Evolutionary conservation across 2,329 filamentous ascomycete genomes (phyloP).

Genomic region (Microdochium paspali): DNA sequence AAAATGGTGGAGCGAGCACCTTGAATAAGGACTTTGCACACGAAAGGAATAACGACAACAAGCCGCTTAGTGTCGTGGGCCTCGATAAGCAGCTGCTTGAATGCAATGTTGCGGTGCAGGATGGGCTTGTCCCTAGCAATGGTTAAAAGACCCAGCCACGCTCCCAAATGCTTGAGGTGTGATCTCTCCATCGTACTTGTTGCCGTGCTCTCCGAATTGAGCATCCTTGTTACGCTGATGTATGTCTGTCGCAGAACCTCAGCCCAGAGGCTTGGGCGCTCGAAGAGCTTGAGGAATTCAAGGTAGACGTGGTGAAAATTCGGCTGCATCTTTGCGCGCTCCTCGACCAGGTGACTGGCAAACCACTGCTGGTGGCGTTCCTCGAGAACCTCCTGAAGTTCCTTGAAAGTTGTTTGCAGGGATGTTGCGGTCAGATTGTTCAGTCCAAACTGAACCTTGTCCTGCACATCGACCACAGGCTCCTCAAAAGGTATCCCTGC

Average conservation of each 20-base stretch:
- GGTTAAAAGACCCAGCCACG: constrained; percentile 88
- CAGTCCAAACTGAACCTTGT: constrained; percentile 88
- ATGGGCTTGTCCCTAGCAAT: constrained; percentile 92
- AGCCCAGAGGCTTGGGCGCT: constrained; percentile 69
- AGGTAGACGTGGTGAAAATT: constrained; percentile 94
- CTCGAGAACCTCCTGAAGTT: constrained; percentile 70
- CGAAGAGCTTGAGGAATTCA: constrained; percentile 75
- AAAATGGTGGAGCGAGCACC: constrained; percentile 81
- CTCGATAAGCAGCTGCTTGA: constrained; percentile 90
- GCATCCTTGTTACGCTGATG: constrained; percentile 71
- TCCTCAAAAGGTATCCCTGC: constrained; percentile 63
- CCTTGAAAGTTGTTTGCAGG: constrained; percentile 71
- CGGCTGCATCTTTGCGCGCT: constrained; percentile 92
- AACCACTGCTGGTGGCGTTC: constrained; percentile 92
- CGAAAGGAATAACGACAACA: constrained; percentile 89
- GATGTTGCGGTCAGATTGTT: constrained; percentile 95
- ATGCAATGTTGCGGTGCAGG: constrained; percentile 92
- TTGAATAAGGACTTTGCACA: constrained; percentile 88
- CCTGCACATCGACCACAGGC: constrained; percentile 75
- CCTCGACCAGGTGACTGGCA: constrained; percentile 86
- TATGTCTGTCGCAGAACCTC: constrained; percentile 94
- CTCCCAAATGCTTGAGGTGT: constrained; percentile 86
- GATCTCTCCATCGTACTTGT: constrained; percentile 75
- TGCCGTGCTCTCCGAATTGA: constrained; percentile 84
- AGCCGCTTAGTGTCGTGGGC: constrained; percentile 88